Percentiles rank a stretch among this genome's conserved stretches.
Conservation (phyloP, 306 rosid species). For the Begonia fuchsioides region DNA sequence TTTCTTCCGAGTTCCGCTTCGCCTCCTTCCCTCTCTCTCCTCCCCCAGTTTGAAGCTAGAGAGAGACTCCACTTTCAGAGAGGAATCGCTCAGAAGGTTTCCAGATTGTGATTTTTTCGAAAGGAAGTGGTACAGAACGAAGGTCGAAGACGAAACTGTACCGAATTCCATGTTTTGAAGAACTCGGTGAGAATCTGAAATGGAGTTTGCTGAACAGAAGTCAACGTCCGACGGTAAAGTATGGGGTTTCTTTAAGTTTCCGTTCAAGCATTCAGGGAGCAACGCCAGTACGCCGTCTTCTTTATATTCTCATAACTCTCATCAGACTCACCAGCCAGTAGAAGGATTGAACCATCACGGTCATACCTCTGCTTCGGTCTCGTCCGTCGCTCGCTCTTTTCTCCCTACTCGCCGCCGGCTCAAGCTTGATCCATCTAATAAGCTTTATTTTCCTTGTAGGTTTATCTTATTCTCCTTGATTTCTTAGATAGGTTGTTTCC, state of each 20-base stretch:
- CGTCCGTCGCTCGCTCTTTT: conserved; percentile 83
- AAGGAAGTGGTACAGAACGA: no score
- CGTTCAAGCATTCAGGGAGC: conserved; percentile 41
- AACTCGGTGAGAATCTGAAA: conserved; percentile 8
- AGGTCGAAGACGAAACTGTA: no score
- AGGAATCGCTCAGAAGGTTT: no score
- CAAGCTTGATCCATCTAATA: conserved; percentile 85
- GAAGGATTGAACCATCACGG: conserved; percentile 47
- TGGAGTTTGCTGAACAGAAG: conserved; percentile 62
- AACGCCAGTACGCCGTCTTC: conserved; percentile 30
- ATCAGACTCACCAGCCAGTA: conserved; percentile 13
- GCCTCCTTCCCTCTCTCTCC: no score
- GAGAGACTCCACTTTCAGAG: no score
- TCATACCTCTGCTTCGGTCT: conserved; percentile 45
- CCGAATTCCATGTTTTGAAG: no score
- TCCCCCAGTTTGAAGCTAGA: no score
- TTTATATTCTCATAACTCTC: conserved; percentile 12
- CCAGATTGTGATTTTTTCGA: no score
- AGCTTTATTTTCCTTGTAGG: conserved; percentile 93
- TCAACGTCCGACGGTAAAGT: conserved; percentile 68
- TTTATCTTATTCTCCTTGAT: background rate
- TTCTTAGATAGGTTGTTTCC: background rate
- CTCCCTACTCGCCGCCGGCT: conserved; percentile 93
- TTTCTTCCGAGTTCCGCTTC: no score
- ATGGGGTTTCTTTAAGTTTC: conserved; percentile 84